A percentile compares a stretch with the other conserved stretches of the same genome.
phyloP scores from a whole-genome alignment of 495 filamentous ascomycete species.

The Aspergillus saccharolyticus region DNA sequence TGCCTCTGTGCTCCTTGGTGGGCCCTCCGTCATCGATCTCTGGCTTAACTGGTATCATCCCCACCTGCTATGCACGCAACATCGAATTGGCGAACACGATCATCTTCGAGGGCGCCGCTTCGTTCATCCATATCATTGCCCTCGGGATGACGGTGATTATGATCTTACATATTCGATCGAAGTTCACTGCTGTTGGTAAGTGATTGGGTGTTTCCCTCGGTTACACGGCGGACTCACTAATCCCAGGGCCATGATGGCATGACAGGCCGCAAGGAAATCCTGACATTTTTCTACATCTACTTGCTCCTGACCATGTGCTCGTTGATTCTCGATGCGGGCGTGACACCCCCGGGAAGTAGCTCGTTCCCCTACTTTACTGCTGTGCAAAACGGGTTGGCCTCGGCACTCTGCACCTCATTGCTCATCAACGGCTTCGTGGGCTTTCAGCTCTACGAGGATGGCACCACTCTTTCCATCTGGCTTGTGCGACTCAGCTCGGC shows the following conservation, averaged over 20 bases:
- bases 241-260: conserved; percentile 5
- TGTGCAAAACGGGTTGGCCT: conserved; percentile 83
- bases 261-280: conserved; percentile 93
- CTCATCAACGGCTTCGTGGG: conserved; percentile 98
- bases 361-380: conserved; percentile 90
- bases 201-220: conserved; percentile 11
- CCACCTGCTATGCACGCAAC: conserved; percentile 88
- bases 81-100: conserved; percentile 97
- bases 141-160: conserved; percentile 92
- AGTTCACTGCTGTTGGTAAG: conserved; percentile 98
- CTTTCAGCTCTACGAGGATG: conserved; percentile 98
- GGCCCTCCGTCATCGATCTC: conserved; percentile 61
- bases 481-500: conserved; percentile 72
- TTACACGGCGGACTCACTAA: background rate
- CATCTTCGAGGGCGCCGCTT: conserved; percentile 91
- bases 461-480: conserved; percentile 94
- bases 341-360: conserved; percentile 73
- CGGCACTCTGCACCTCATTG: conserved; percentile 81
- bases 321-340: conserved; percentile 87
- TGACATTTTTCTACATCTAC: conserved; percentile 95
- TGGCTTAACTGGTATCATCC: conserved; percentile 71
- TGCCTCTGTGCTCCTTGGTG: conserved; percentile 85
- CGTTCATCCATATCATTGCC: conserved; percentile 88
- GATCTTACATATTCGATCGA: conserved; percentile 92
- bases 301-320: conserved; percentile 84